Percentiles rank a stretch among this genome's conserved stretches.
phyloP scores from a whole-genome alignment of 495 filamentous ascomycete species.

The Parmelia sp. region DNA sequence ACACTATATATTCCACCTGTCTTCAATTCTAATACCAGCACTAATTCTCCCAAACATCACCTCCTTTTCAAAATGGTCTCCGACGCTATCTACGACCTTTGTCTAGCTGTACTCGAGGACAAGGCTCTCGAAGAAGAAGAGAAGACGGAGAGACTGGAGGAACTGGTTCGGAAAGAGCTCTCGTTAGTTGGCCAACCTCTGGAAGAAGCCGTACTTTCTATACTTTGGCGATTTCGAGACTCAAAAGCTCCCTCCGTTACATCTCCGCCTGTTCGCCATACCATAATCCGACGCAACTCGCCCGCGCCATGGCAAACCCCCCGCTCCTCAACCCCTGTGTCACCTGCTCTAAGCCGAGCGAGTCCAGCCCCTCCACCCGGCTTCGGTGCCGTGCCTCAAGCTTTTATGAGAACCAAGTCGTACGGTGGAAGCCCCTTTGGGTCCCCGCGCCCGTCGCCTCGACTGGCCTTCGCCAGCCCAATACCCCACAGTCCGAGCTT shows the following conservation, averaged over 20 bases:
- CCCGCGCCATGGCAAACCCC: slow-evolving; percentile 87
- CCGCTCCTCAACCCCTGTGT: slow-evolving; percentile 65
- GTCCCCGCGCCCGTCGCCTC: slow-evolving; percentile 87
- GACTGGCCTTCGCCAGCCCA: slow-evolving; percentile 86
- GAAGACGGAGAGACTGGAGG: slow-evolving; percentile 86
- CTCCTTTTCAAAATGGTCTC: slow-evolving; percentile 60
- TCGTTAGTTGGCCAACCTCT: slow-evolving; percentile 67
- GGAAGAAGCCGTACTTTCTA: slow-evolving; percentile 86
- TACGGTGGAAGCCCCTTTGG: slow-evolving; percentile 84
- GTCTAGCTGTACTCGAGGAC: slow-evolving; percentile 82
- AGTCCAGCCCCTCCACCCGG: slow-evolving; percentile 76
- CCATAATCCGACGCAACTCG: slow-evolving; percentile 80
- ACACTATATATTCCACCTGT: not conserved
- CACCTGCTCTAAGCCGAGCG: slow-evolving; percentile 67
- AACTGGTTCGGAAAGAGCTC: slow-evolving; percentile 73
- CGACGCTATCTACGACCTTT: slow-evolving; percentile 86
- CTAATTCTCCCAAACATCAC: not conserved
- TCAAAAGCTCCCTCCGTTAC: slow-evolving; percentile 64
- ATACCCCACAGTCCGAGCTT: slow-evolving; percentile 93
- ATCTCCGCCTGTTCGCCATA: slow-evolving; percentile 79
- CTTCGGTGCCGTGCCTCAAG: slow-evolving; percentile 61
- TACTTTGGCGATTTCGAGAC: slow-evolving; percentile 85
- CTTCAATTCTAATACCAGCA: not conserved
- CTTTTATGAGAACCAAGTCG: slow-evolving; percentile 65
- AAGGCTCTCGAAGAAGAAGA: slow-evolving; percentile 83